A percentile compares a stretch with the other conserved stretches of the same genome.
These are phyloP conservation scores for Pouteria campechiana DNA, from an alignment of 179 eudicot species.

Conservation along the genomic window DNA sequence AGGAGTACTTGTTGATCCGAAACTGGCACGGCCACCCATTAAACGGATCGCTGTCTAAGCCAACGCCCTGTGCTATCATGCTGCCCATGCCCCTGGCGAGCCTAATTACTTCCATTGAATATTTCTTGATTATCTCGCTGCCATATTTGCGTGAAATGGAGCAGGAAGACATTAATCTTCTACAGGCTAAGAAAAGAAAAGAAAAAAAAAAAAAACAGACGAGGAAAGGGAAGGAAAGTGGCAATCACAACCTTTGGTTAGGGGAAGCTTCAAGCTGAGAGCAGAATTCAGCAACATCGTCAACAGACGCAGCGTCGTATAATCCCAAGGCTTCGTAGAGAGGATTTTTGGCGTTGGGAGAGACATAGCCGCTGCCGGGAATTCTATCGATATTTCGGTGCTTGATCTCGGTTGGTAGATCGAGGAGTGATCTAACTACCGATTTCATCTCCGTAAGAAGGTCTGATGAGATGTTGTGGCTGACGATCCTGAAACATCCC, in stretches of 20 bases:
- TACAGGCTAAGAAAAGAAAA: too few relatives aligned
- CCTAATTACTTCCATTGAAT: conserved; percentile 12
- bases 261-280: conserved; percentile 19
- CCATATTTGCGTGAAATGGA: too few relatives aligned
- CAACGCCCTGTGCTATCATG: conserved; percentile 17
- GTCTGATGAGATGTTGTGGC: conserved; percentile 11
- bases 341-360: conserved; percentile 16
- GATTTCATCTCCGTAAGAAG: conserved; percentile 28
- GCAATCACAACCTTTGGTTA: conserved; percentile 14
- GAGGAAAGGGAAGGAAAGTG: too few relatives aligned
- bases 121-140: conserved; percentile 24
- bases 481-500: conserved; percentile 36
- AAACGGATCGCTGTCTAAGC: conserved; percentile 9
- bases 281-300: conserved; percentile 21
- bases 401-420: conserved; percentile 29
- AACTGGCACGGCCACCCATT: conserved; percentile 24
- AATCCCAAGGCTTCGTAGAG: conserved; percentile 26
- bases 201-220: too few relatives aligned
- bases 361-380: conserved; percentile 23
- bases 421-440: conserved; percentile 13
- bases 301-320: conserved; percentile 11
- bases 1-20: conserved; percentile 26
- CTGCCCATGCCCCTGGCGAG: conserved; percentile 14
- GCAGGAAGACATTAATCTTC: too few relatives aligned
- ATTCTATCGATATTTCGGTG: conserved; percentile 16